phyloP scores from a whole-genome alignment of 257 asterid species.

The Ballota nigra region DNA sequence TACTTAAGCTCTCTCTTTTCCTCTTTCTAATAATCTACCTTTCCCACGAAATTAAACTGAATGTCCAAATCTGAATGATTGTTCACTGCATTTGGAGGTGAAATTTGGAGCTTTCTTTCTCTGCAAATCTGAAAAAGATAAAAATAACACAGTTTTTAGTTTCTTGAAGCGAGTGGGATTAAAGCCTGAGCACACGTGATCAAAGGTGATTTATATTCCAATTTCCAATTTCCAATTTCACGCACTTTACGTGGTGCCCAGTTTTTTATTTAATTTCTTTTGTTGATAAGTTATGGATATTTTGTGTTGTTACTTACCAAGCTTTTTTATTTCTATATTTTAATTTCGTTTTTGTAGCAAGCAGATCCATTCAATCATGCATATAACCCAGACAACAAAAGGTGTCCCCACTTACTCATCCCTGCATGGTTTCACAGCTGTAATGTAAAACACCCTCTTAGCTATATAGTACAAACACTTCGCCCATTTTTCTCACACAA shows the following conservation, averaged over 20 bases:
- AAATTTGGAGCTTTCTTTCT: not conserved
- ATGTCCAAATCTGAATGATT: not conserved
- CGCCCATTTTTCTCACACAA: conserved; percentile 5
- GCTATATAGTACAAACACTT: conserved; percentile 27
- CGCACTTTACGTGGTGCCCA: conserved; percentile 7
- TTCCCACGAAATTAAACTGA: not conserved
- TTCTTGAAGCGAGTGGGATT: conserved; percentile 14
- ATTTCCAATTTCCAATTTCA: not conserved
- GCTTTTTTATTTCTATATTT: conserved; percentile 15
- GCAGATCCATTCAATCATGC: conserved; percentile 38
- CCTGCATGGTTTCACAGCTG: conserved; percentile 33
- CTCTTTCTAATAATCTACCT: not conserved
- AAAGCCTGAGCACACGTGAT: conserved; percentile 48
- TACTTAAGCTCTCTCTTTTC: conserved; percentile 26
- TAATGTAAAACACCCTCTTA: conserved; percentile 8
- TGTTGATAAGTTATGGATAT: conserved; percentile 1
- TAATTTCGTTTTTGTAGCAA: not conserved
- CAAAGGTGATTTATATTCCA: conserved; percentile 27
- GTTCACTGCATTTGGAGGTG: too few species aligned
- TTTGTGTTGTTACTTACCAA: conserved; percentile 21
- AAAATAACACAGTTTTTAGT: conserved; percentile 4
- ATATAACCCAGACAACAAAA: conserved; percentile 31
- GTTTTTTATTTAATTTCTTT: not conserved
- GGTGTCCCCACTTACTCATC: conserved; percentile 33
- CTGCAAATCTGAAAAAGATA: not conserved